Conservation (phyloP, 106 monocot species). For the Allium cepa region DNA sequence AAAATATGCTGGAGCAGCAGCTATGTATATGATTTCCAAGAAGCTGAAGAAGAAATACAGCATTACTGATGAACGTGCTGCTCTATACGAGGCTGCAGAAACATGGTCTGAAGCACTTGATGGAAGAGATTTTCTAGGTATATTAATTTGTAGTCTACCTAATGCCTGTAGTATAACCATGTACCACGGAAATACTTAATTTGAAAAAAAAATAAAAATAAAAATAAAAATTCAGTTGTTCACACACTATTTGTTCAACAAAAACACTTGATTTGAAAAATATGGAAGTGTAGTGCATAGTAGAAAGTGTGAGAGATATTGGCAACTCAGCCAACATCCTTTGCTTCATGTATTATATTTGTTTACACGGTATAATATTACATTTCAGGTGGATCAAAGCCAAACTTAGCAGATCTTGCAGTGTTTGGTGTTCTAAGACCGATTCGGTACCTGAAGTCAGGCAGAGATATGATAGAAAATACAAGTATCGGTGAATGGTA, state of each 20-base stretch:
- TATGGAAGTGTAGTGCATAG: no score
- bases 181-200: no score
- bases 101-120: slow-evolving; percentile 90
- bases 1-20: slow-evolving; percentile 90
- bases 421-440: slow-evolving; percentile 93
- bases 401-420: slow-evolving; percentile 93
- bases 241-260: no score
- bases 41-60: slow-evolving; percentile 97
- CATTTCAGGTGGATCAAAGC: slow-evolving; percentile 62
- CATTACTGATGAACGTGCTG: slow-evolving; percentile 89
- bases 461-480: slow-evolving; percentile 88
- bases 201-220: no score
- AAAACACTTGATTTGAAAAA: no score
- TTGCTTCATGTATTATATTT: not conserved
- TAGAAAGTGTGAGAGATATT: no score
- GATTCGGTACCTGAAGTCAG: slow-evolving; percentile 70
- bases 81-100: slow-evolving; percentile 83
- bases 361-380: not conserved
- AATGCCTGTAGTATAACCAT: no score
- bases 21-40: slow-evolving; percentile 93
- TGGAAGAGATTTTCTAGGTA: slow-evolving; percentile 88
- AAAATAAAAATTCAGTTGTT: no score
- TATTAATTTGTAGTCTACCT: no score
- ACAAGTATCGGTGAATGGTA: slow-evolving; percentile 92
- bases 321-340: no score